Conservation (phyloP, 2,329 filamentous ascomycete genomes). For the Colletotrichum godetiae region DNA sequence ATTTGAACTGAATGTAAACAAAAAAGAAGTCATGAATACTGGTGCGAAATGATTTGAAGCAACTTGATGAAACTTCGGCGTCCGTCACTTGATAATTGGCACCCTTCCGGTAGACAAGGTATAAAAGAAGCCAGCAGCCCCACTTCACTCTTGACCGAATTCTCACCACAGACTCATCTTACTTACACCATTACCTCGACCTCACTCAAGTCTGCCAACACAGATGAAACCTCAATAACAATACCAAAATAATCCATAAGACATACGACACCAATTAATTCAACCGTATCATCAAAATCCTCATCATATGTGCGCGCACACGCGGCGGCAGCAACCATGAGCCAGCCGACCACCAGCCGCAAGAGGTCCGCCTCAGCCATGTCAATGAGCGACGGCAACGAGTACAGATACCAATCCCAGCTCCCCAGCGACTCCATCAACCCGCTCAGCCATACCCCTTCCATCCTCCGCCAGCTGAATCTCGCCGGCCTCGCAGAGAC, state of each 20-base stretch:
- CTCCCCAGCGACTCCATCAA: constrained; percentile 57
- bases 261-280: too few species aligned
- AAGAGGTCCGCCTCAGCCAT: constrained; percentile 43
- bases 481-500: constrained; percentile 63
- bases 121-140: not conserved
- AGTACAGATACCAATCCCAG: constrained; percentile 30
- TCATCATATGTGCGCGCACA: not conserved
- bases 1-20: not conserved
- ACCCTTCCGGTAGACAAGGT: not conserved
- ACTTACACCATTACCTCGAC: not conserved
- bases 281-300: not conserved
- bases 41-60: not conserved
- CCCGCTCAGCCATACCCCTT: constrained; percentile 64
- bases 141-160: constrained; percentile 2
- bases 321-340: not conserved
- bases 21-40: not conserved
- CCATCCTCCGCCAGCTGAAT: constrained; percentile 63
- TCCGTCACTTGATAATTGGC: not conserved
- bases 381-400: constrained; percentile 29
- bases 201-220: not conserved
- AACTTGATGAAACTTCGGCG: not conserved
- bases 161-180: not conserved
- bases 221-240: not conserved
- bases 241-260: too few species aligned
- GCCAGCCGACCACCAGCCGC: constrained; percentile 39